These are phyloP conservation scores for Fusarium tuaranense DNA, from an alignment of 2,329 filamentous ascomycete genomes.

Conservation along the genomic window DNA sequence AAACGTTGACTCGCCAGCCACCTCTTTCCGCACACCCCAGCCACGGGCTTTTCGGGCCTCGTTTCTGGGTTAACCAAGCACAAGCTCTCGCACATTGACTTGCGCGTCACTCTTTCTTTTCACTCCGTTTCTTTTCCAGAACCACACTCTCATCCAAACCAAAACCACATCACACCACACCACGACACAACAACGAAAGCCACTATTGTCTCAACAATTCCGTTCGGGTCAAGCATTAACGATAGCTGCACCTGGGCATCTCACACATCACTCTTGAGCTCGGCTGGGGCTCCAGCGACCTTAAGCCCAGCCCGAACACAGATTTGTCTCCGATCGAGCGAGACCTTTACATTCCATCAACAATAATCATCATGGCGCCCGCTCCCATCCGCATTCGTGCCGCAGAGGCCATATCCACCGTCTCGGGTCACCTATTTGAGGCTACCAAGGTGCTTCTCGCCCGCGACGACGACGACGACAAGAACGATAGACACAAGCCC, in stretches of 20 bases:
- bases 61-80: constrained; percentile 48
- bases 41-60: constrained; percentile 39
- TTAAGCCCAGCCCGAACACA: constrained; percentile 37
- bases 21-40: constrained; percentile 38
- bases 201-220: not conserved
- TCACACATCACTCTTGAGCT: constrained; percentile 25
- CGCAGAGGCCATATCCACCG: constrained; percentile 43
- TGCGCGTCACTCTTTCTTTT: constrained; percentile 16
- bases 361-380: constrained; percentile 54
- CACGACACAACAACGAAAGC: not conserved
- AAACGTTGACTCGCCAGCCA: constrained; percentile 30
- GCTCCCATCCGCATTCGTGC: constrained; percentile 47
- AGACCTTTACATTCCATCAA: constrained; percentile 36
- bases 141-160: constrained; percentile 1
- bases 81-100: constrained; percentile 27
- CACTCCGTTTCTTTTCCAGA: constrained; percentile 4
- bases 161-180: not conserved
- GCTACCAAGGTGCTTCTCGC: constrained; percentile 57
- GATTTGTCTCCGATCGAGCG: constrained; percentile 24
- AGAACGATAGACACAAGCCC: constrained; percentile 39
- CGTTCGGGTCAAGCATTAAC: not conserved
- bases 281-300: constrained; percentile 47
- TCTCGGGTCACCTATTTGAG: constrained; percentile 55
- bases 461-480: constrained; percentile 48
- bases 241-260: constrained; percentile 9